Conservation (phyloP, 495 filamentous ascomycete species). For the Cercophora newfieldiana region DNA sequence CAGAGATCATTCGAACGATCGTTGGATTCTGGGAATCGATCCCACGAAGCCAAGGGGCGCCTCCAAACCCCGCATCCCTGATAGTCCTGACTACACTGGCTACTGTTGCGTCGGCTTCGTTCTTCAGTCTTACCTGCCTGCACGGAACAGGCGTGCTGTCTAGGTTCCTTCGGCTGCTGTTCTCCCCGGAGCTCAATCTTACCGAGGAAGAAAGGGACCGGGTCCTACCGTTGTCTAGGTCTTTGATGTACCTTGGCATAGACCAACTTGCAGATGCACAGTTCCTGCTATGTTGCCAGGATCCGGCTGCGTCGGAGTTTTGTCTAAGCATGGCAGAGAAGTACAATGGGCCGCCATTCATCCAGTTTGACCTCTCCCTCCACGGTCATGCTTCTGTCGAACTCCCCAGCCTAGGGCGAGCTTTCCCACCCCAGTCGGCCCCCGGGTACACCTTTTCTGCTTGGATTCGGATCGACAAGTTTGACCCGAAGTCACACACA, state of each 20-base stretch:
- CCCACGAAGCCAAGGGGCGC: constrained; percentile 42
- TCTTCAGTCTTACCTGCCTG: constrained; percentile 72
- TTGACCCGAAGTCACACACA: constrained; percentile 82
- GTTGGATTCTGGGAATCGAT: constrained; percentile 66
- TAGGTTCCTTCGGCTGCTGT: constrained; percentile 67
- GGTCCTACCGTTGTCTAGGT: constrained; percentile 59
- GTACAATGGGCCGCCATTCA: constrained; percentile 74
- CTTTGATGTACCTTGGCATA: constrained; percentile 68
- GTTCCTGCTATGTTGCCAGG: constrained; percentile 66
- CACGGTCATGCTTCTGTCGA: constrained; percentile 89
- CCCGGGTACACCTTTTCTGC: constrained; percentile 83
- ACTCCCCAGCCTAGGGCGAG: constrained; percentile 73
- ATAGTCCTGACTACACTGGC: constrained; percentile 58
- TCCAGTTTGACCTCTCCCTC: constrained; percentile 90
- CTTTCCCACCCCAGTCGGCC: constrained; percentile 73
- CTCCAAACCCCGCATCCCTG: constrained; percentile 55
- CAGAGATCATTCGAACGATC: constrained; percentile 64
- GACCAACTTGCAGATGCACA: constrained; percentile 76
- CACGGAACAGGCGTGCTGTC: constrained; percentile 77
- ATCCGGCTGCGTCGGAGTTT: constrained; percentile 65
- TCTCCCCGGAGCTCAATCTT: constrained; percentile 49
- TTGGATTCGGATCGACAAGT: constrained; percentile 85
- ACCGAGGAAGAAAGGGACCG: constrained; percentile 54
- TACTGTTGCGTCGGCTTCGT: constrained; percentile 58
- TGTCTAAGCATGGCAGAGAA: constrained; percentile 69